A percentile compares a stretch with the other conserved stretches of the same genome.
phyloP scores from a whole-genome alignment of 805 yeast genomes.

The Starmerella stigmatis region DNA sequence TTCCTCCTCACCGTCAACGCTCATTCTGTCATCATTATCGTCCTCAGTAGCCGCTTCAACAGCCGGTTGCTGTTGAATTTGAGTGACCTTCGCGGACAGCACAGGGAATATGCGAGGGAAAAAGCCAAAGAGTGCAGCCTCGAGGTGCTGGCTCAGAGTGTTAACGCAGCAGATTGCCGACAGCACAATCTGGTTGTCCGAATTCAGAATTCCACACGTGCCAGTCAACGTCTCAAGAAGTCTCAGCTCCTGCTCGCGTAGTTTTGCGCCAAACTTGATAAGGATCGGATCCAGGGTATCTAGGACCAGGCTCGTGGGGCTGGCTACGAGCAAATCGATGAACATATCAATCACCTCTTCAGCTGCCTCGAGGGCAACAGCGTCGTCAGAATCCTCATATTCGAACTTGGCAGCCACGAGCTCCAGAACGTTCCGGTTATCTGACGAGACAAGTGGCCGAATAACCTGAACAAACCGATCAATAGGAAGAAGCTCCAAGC shows the following conservation, averaged over 20 bases:
- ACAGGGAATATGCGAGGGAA: conserved; percentile 80
- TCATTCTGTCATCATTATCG: not conserved
- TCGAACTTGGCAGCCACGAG: conserved; percentile 62
- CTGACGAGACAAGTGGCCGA: conserved; percentile 31
- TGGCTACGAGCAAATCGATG: conserved; percentile 28
- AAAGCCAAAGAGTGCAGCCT: conserved; percentile 74
- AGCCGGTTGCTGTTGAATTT: not conserved
- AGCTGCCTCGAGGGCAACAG: conserved; percentile 42
- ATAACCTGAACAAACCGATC: conserved; percentile 58
- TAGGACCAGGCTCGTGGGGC: conserved; percentile 12
- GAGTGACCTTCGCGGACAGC: conserved; percentile 41
- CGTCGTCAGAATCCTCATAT: conserved; percentile 47
- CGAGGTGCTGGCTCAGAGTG: conserved; percentile 59
- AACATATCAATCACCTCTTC: conserved; percentile 42
- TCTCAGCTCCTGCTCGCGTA: conserved; percentile 36
- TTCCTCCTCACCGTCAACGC: conserved; percentile 27
- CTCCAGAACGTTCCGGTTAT: conserved; percentile 43
- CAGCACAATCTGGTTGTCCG: conserved; percentile 52
- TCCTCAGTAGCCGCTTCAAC: not conserved
- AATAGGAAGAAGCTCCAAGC: conserved; percentile 65
- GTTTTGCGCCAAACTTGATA: conserved; percentile 46
- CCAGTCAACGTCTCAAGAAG: conserved; percentile 44
- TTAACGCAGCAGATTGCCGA: conserved; percentile 66
- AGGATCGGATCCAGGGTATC: conserved; percentile 42
- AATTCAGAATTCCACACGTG: conserved; percentile 43